phyloP scores from a whole-genome alignment of 1,284 basidiomycete species.

The Cutaneotrichosporon arboriforme region DNA sequence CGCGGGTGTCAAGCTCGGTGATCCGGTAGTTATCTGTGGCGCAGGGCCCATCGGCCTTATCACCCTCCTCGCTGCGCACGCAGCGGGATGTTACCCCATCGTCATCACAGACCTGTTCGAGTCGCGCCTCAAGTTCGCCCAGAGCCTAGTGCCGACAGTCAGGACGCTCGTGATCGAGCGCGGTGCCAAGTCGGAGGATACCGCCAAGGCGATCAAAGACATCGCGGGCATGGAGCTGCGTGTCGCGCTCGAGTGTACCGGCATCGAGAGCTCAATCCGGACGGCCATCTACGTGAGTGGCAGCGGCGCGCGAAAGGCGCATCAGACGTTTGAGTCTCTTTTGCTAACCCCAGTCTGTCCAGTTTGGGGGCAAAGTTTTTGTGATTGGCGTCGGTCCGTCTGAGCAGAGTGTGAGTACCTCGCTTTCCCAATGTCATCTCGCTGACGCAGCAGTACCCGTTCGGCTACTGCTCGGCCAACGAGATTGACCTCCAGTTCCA shows the following conservation, averaged over 20 bases:
- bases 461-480: conserved; percentile 52
- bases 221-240: conserved; percentile 36
- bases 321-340: neutral
- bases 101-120: conserved; percentile 53
- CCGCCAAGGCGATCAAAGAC: conserved; percentile 39
- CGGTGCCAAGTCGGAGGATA: conserved; percentile 33
- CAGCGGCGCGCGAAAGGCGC: too few relatives aligned
- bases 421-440: neutral
- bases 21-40: conserved; percentile 50
- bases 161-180: conserved; percentile 45
- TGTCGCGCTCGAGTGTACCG: conserved; percentile 56
- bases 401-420: conserved; percentile 36
- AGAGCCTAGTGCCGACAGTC: conserved; percentile 51
- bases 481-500: conserved; percentile 55
- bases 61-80: conserved; percentile 51
- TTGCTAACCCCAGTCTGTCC: conserved; percentile 41
- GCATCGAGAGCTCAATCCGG: conserved; percentile 79
- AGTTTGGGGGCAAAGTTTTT: conserved; percentile 52
- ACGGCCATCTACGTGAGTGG: conserved; percentile 63
- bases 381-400: conserved; percentile 54
- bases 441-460: conserved; percentile 41
- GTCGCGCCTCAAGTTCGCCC: conserved; percentile 53
- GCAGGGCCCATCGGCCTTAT: conserved; percentile 54
- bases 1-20: conserved; percentile 51
- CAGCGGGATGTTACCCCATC: conserved; percentile 54